Base-by-base conservation (phyloP, 2,329 filamentous ascomycete species). In the Alternaria rosae region DNA sequence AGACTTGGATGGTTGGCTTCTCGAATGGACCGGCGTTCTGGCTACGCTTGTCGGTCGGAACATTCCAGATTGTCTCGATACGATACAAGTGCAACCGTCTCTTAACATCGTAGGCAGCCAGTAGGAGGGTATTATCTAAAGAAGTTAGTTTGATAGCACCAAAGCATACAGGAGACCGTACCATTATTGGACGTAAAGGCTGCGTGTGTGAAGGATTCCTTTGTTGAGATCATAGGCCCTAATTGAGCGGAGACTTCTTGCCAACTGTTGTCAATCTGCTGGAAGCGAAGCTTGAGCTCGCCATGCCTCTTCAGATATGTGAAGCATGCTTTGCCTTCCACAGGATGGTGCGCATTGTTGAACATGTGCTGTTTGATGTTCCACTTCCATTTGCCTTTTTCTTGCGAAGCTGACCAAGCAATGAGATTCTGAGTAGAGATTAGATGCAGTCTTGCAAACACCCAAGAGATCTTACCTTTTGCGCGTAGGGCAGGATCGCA, bases 281-380 rank as follows among this genome's bases (percentile, higher is more conserved):
- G 87, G 81, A 90, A 97, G 51, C 94, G 85, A 71, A 97, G 84
- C 71, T 89, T 91, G 57, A 97, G 83, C 50, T 88, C 81, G 8
- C 92, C 92, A 69, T 89, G 89, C 45, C 89, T 87, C 28, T 92
- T 95, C 55, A 97, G 86, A 66, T 89, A 91, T 12, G 97, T 79
- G 44, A 97, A 80, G 1, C 92, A 91, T 51, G 91, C 90, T 76
- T 92, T 93, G 55, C 85, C 84, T 3, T 87, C 84, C 61, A 88
- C 86, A 0, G 91, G 91, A 76, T 97, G 92, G 63, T 87, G 89
- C 5, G 93, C 92, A 4, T 91, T 91, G 43, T 88, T 85, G 10
- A 88, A 87, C 38, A 88, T 86, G 32, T 89, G 85, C 54, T 89
- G 86, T 10, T 87, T 87, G 58, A 86, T 88, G 50, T 91, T 87